A percentile compares a stretch with the other conserved stretches of the same genome.
Evolutionary conservation across 2,329 filamentous ascomycete species (phyloP).

Genomic region (Ascochyta fabae): DNA sequence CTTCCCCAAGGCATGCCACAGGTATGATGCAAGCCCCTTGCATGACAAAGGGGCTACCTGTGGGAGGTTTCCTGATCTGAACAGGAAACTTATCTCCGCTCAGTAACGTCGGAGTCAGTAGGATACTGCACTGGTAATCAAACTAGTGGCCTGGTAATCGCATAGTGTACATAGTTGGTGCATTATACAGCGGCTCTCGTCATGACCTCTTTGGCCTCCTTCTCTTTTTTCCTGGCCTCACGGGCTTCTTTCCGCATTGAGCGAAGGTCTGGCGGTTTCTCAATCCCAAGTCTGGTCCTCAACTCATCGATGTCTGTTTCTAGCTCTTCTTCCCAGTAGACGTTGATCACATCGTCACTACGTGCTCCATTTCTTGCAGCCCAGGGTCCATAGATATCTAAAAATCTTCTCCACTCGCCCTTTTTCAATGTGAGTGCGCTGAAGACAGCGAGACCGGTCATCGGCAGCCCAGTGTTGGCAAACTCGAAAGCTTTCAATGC

Average conservation of each 20-base stretch:
- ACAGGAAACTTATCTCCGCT: too few relatives aligned
- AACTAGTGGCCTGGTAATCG: too few relatives aligned
- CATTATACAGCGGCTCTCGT: slow-evolving; percentile 24
- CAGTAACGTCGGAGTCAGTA: too few relatives aligned
- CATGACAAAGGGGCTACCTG: too few relatives aligned
- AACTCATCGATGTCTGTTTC: slow-evolving; percentile 81
- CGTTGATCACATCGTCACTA: slow-evolving; percentile 84
- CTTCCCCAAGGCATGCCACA: neutral
- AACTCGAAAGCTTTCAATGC: slow-evolving; percentile 99
- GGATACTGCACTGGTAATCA: too few relatives aligned
- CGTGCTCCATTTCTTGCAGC: slow-evolving; percentile 81
- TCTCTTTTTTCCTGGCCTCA: slow-evolving; percentile 71
- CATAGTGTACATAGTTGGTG: slow-evolving; percentile 20
- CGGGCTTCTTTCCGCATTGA: slow-evolving; percentile 74
- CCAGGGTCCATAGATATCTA: slow-evolving; percentile 83
- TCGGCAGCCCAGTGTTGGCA: slow-evolving; percentile 89
- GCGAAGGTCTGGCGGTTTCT: slow-evolving; percentile 86
- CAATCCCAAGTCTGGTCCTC: slow-evolving; percentile 77
- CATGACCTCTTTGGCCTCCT: slow-evolving; percentile 54
- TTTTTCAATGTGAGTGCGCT: slow-evolving; percentile 71
- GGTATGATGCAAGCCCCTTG: too few relatives aligned
- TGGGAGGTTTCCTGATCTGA: too few relatives aligned
- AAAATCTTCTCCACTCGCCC: slow-evolving; percentile 71
- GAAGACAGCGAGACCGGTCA: slow-evolving; percentile 87
- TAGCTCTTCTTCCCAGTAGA: slow-evolving; percentile 97